Evolutionary conservation across 163 green algal genomes (phyloP).

Genomic region (Prototheca stagnorum): DNA sequence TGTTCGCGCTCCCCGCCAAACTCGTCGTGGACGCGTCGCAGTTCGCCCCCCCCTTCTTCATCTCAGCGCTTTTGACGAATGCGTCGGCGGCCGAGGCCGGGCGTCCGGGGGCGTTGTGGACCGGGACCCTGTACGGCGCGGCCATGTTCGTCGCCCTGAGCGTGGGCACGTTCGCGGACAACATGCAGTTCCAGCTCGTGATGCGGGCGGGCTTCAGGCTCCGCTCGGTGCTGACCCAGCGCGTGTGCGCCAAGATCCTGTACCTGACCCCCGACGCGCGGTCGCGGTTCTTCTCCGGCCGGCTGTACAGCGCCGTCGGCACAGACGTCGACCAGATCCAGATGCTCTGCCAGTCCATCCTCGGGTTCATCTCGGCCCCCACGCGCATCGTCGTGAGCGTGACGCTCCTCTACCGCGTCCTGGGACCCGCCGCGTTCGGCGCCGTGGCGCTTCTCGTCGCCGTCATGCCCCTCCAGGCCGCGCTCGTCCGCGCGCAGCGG

Average conservation of each 20-base stretch:
- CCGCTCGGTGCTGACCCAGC: constrained; percentile 34
- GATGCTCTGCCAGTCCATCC: constrained; percentile 36
- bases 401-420: constrained; percentile 51
- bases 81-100: constrained; percentile 4
- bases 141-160: constrained; percentile 39
- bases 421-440: constrained; percentile 34
- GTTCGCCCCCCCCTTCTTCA: constrained; percentile 50
- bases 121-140: constrained; percentile 26
- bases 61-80: constrained; percentile 48
- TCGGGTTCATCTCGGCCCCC: constrained; percentile 47
- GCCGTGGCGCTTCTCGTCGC: constrained; percentile 37
- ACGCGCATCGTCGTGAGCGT: constrained; percentile 49
- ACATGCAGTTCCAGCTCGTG: constrained; percentile 56
- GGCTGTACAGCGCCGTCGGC: constrained; percentile 55
- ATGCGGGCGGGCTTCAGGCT: constrained; percentile 49
- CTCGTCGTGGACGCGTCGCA: constrained; percentile 45
- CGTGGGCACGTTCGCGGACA: constrained; percentile 40
- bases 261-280: constrained; percentile 29
- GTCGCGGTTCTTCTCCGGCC: constrained; percentile 30
- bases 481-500: not conserved
- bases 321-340: constrained; percentile 47
- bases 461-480: constrained; percentile 49
- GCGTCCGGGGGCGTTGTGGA: too few relatives aligned
- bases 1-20: constrained; percentile 26
- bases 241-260: constrained; percentile 44